These are phyloP conservation scores for Noccaea bulbosa DNA, from an alignment of 345 rosid genomes.

Conservation along the genomic window DNA sequence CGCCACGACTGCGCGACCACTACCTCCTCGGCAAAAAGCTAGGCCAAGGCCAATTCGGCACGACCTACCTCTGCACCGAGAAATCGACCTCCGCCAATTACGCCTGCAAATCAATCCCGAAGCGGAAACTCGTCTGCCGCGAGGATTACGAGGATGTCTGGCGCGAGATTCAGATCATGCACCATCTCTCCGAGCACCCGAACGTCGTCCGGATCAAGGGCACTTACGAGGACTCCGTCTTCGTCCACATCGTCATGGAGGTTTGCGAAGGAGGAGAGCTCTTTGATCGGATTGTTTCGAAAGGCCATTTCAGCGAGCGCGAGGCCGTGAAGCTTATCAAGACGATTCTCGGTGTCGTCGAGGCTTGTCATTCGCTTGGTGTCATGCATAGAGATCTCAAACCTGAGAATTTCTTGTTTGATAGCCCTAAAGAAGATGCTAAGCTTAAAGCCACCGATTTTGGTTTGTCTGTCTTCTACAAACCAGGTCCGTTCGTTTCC, in stretches of 20 bases:
- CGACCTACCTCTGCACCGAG: constrained; percentile 79
- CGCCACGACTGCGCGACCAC: constrained; percentile 84
- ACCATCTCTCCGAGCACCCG: constrained; percentile 84
- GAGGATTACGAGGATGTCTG: constrained; percentile 97
- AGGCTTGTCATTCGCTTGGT: constrained; percentile 93
- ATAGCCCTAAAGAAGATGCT: constrained; percentile 72
- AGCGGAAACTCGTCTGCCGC: constrained; percentile 83
- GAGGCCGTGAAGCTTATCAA: constrained; percentile 89
- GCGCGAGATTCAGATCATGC: constrained; percentile 99
- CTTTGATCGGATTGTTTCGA: constrained; percentile 89
- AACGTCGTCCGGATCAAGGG: constrained; percentile 86
- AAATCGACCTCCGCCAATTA: constrained; percentile 55
- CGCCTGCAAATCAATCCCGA: constrained; percentile 97
- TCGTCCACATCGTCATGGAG: constrained; percentile 98
- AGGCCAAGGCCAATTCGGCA: constrained; percentile 99
- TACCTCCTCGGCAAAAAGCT: constrained; percentile 81
- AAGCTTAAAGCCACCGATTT: constrained; percentile 93
- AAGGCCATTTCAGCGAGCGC: constrained; percentile 94
- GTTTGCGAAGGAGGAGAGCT: constrained; percentile 96
- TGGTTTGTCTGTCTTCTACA: constrained; percentile 89
- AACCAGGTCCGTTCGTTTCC: constrained; percentile 66
- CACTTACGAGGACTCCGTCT: constrained; percentile 86
- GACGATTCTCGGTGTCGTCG: constrained; percentile 88
- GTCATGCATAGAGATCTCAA: constrained; percentile 99
- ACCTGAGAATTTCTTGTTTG: constrained; percentile 97